Conservation (phyloP, 2,329 filamentous ascomycete genomes). For the Ceratocystiopsis sp. region DNA sequence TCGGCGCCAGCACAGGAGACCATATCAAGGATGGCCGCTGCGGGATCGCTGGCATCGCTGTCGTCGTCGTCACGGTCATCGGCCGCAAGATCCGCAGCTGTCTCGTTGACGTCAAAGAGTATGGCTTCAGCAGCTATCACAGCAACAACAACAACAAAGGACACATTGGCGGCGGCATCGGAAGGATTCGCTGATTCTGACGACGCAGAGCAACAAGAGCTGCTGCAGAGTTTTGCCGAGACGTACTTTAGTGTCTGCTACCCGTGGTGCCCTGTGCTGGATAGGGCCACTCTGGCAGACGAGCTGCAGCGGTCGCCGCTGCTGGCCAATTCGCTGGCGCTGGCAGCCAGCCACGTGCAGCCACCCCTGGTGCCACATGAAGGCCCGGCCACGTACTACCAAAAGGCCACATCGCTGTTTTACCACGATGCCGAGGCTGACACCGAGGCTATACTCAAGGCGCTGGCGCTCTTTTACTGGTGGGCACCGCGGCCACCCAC, state of each 20-base stretch:
- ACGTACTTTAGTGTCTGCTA: conserved; percentile 3
- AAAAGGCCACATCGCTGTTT: neutral
- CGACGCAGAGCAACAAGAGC: conserved; percentile 1
- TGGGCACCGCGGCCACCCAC: conserved; percentile 1
- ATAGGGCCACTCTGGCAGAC: neutral
- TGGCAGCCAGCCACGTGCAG: neutral
- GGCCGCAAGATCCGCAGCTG: no score
- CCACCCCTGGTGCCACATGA: conserved; percentile 1
- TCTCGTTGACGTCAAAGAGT: no score
- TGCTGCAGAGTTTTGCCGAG: conserved; percentile 1
- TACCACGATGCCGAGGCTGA: neutral
- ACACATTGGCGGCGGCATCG: no score
- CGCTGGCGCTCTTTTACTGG: conserved; percentile 1
- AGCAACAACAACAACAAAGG: no score
- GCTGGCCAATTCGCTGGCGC: conserved; percentile 1
- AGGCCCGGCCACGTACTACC: neutral
- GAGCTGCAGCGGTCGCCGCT: neutral
- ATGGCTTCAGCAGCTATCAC: no score
- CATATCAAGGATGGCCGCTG: no score
- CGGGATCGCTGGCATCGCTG: no score
- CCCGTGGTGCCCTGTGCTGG: conserved; percentile 1
- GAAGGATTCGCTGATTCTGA: no score
- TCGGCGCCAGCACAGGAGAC: no score
- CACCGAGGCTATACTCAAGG: neutral
- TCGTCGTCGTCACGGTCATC: no score